Conservation (phyloP, 1,284 basidiomycete genomes). For the Wallemia hederae region DNA sequence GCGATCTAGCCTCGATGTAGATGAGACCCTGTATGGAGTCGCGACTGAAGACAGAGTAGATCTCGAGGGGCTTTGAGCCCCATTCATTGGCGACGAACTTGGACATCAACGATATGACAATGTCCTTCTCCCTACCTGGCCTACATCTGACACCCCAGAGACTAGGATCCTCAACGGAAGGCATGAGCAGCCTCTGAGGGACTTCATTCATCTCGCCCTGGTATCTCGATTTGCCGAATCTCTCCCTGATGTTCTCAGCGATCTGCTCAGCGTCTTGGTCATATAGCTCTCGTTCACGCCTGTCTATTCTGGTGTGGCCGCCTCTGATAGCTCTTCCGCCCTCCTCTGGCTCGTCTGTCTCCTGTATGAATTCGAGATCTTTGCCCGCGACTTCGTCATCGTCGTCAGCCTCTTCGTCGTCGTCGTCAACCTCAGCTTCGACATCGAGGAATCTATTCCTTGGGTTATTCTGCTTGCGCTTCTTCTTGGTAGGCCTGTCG, state of each 20-base stretch:
- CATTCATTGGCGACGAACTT: slow-evolving; percentile 51
- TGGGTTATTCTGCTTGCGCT: slow-evolving; percentile 26
- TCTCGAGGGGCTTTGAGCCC: slow-evolving; percentile 37
- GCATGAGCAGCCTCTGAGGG: slow-evolving; percentile 87
- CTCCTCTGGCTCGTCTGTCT: slow-evolving; percentile 31
- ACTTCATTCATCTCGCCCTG: slow-evolving; percentile 77
- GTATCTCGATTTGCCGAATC: slow-evolving; percentile 45
- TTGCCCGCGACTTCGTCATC: slow-evolving; percentile 55
- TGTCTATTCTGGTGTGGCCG: slow-evolving; percentile 51
- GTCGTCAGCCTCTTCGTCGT: slow-evolving; percentile 55
- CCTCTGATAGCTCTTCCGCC: slow-evolving; percentile 24
- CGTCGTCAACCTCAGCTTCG: slow-evolving; percentile 77
- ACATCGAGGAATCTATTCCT: slow-evolving; percentile 74
- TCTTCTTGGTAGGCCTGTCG: slow-evolving; percentile 24
- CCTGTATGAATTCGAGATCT: slow-evolving; percentile 53
- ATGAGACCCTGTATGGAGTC: slow-evolving; percentile 85
- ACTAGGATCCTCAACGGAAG: slow-evolving; percentile 77
- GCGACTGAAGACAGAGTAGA: slow-evolving; percentile 78
- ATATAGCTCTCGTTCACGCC: slow-evolving; percentile 40
- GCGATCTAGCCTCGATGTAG: slow-evolving; percentile 73
- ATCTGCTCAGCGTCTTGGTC: slow-evolving; percentile 64
- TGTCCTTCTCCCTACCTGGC: slow-evolving; percentile 70
- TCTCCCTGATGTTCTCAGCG: slow-evolving; percentile 51
- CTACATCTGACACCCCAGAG: slow-evolving; percentile 88
- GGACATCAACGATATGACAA: slow-evolving; percentile 79